Evolutionary conservation across 441 rosid species (phyloP), one percentile per base, ranked within the genome.

Genomic region (Breynia disticha): DNA sequence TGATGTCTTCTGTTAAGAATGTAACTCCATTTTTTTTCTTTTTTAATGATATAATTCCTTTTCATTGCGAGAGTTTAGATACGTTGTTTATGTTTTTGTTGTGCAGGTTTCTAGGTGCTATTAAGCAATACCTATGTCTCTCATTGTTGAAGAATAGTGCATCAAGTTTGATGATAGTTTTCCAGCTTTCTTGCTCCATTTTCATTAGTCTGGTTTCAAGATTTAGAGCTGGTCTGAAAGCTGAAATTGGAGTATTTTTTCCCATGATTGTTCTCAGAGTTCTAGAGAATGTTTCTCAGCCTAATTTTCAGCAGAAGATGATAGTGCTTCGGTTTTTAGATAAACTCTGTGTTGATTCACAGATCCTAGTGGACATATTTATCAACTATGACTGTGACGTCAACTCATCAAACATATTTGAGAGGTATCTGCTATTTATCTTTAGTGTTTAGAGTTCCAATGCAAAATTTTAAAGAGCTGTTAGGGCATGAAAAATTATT

Each of bases 151-250:
- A 94, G 87, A 87, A 94, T 67, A 90, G 95, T 46, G 87, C 96
- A 64, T 94, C 97, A 5, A 85, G 85, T 60, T 88, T 90, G 52
- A 82, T 94, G 86, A 87, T 94, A 60, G 76, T 87, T 72, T 94
- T 90, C 83, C 96, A 94, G 85, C 97, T 94, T 69, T 90, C 99
- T 62, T 90, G 96, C 79, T 90, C 97, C 65, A 84, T 90, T 67
- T 94, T 88, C 68, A 86, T 94, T 59, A 94, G 97, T 74, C 76
- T 87, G 59, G 97, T 94, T 52, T 82, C 96, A 58, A 87, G 97
- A 69, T 94, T 94, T 66, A 91, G 95, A 56, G 95, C 90, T 64
- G 97, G 99, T 57, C 61, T 94, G 73, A 90, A 94, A 76, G 99
- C 99, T 41, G 96, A 94, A 75, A 94, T 94, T 65, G 99, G 97